Conservation (phyloP, 1,284 basidiomycete species). For the Leccinum pseudoinsigne region DNA sequence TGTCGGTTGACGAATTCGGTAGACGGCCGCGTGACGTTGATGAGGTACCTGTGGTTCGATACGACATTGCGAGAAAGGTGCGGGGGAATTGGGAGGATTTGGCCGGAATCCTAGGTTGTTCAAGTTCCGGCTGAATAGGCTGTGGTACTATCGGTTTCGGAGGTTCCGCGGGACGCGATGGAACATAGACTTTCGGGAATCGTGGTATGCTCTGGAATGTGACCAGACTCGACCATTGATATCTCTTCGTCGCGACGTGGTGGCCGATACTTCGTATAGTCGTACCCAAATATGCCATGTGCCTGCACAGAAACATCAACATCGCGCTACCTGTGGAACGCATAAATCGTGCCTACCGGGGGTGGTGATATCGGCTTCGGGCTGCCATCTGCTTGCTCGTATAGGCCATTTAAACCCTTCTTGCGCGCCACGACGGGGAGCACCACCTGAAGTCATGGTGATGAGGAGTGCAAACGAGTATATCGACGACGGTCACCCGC, state of each 20-base stretch:
- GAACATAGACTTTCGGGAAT: slow-evolving; percentile 17
- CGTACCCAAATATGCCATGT: slow-evolving; percentile 79
- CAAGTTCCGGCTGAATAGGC: slow-evolving; percentile 19
- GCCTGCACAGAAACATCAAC: slow-evolving; percentile 45
- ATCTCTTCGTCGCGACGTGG: slow-evolving; percentile 45
- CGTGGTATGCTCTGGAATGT: slow-evolving; percentile 23
- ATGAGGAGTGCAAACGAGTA: neutral
- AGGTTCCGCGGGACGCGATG: slow-evolving; percentile 15
- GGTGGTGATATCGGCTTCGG: no score
- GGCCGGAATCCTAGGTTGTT: slow-evolving; percentile 18
- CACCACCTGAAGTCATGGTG: no score
- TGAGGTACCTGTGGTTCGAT: slow-evolving; percentile 24
- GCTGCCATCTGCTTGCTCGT: no score
- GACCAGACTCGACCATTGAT: slow-evolving; percentile 68
- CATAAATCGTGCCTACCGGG: slow-evolving; percentile 38
- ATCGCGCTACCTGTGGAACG: slow-evolving; percentile 6
- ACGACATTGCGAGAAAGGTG: slow-evolving; percentile 56
- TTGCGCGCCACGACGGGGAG: no score
- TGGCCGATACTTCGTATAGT: slow-evolving; percentile 62
- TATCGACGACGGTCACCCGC: no score
- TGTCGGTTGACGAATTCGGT: slow-evolving; percentile 23
- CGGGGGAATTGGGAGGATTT: slow-evolving; percentile 47
- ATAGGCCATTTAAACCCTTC: no score
- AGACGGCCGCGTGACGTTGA: slow-evolving; percentile 29
- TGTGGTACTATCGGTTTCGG: slow-evolving; percentile 5